These are phyloP conservation scores for Drosera capensis DNA, from an alignment of 148 eudicot genomes.

Conservation along the genomic window DNA sequence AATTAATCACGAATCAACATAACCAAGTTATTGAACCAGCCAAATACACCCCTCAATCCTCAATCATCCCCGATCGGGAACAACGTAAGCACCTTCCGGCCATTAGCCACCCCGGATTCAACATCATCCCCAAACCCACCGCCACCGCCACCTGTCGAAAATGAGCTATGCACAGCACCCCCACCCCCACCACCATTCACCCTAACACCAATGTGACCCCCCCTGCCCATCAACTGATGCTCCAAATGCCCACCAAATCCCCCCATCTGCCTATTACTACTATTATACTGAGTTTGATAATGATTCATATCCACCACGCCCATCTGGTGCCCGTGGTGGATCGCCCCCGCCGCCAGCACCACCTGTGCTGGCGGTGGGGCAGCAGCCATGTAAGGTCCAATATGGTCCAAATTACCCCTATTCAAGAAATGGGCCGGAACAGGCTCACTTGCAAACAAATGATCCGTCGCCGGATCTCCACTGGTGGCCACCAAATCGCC, in stretches of 20 bases:
- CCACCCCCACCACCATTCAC: constrained; percentile 27
- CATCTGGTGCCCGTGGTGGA: constrained; percentile 34
- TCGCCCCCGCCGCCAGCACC: constrained; percentile 22
- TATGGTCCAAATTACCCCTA: constrained; percentile 35
- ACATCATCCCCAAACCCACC: constrained; percentile 49
- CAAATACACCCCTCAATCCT: constrained; percentile 3
- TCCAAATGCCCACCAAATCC: constrained; percentile 55
- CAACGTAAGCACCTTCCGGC: constrained; percentile 58
- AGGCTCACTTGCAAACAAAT: constrained; percentile 70
- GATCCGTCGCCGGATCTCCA: constrained; percentile 71
- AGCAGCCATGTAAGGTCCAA: constrained; percentile 49
- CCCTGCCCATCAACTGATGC: constrained; percentile 43
- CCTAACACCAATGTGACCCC: constrained; percentile 29
- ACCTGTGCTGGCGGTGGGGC: no score
- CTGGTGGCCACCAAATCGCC: constrained; percentile 19
- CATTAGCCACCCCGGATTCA: constrained; percentile 39
- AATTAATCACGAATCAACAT: neutral
- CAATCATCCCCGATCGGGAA: constrained; percentile 72
- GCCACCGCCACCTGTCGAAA: constrained; percentile 5
- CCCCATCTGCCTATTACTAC: constrained; percentile 44
- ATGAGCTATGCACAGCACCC: constrained; percentile 26
- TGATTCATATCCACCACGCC: constrained; percentile 11
- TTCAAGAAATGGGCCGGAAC: constrained; percentile 71
- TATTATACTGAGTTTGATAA: constrained; percentile 10
- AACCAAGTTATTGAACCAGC: neutral